A percentile compares a stretch with the other conserved stretches of the same genome.
Conservation (phyloP, 2,329 filamentous ascomycete genomes). For the Gyromitra esculenta region DNA sequence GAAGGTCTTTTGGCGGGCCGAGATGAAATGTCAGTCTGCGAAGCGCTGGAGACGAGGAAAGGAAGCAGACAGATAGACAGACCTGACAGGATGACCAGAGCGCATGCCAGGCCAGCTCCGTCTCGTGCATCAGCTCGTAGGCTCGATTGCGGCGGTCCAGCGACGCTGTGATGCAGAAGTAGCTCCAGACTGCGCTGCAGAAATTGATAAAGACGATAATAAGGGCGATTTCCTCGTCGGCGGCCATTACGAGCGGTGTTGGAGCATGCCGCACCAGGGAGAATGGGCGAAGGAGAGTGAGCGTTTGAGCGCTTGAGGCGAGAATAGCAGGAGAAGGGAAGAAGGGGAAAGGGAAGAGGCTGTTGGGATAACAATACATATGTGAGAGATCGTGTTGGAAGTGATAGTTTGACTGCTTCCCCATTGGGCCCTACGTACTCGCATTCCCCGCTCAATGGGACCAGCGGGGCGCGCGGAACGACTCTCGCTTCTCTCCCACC, state of each 20-base stretch:
- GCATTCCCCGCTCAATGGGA: not conserved
- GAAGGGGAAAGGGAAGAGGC: not conserved
- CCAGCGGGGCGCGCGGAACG: slow-evolving; percentile 11
- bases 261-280: slow-evolving; percentile 19
- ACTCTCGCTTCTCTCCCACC: slow-evolving; percentile 23
- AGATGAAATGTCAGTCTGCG: not conserved
- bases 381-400: not conserved
- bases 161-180: slow-evolving; percentile 52
- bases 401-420: not conserved
- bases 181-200: slow-evolving; percentile 52
- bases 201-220: slow-evolving; percentile 52
- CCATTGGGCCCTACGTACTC: slow-evolving; percentile 25
- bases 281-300: not conserved
- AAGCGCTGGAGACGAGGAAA: not conserved
- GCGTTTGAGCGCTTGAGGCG: not conserved
- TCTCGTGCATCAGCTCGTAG: slow-evolving; percentile 51
- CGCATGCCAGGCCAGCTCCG: slow-evolving; percentile 51
- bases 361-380: not conserved
- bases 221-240: slow-evolving; percentile 51
- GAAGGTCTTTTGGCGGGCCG: slow-evolving; percentile 39
- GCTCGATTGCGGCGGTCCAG: slow-evolving; percentile 41
- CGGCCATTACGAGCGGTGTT: slow-evolving; percentile 44
- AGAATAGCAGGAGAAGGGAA: not conserved
- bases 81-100: slow-evolving; percentile 54
- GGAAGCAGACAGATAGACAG: not conserved